Evolutionary conservation across 768 basidiomycete species (phyloP).

Genomic region (Suillus paluster): DNA sequence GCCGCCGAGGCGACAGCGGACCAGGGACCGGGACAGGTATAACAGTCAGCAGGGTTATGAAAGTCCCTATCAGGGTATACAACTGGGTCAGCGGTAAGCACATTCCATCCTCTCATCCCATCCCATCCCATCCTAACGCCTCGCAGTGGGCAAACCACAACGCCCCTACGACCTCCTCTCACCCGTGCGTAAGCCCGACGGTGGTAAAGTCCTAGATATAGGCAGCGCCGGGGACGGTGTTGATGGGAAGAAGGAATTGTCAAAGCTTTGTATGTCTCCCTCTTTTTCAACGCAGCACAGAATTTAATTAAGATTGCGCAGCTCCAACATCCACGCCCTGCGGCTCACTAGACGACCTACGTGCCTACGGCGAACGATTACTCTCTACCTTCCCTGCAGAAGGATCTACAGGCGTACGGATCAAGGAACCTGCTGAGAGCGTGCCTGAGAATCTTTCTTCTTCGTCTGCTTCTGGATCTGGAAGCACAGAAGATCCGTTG

Average conservation of each 20-base stretch:
- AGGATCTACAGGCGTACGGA: slow-evolving; percentile 25
- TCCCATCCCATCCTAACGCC: no score
- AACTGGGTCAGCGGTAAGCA: slow-evolving; percentile 79
- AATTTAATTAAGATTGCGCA: slow-evolving; percentile 8
- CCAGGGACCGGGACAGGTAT: slow-evolving; percentile 43
- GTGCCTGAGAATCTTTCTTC: slow-evolving; percentile 21
- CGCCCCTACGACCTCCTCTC: slow-evolving; percentile 83
- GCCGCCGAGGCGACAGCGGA: slow-evolving; percentile 55
- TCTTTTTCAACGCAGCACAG: not conserved
- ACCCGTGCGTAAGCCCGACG: slow-evolving; percentile 56
- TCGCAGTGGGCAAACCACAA: slow-evolving; percentile 54
- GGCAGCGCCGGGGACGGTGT: not conserved
- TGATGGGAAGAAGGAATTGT: not conserved
- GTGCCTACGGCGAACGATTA: slow-evolving; percentile 55
- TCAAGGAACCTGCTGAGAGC: slow-evolving; percentile 31
- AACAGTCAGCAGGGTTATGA: slow-evolving; percentile 78
- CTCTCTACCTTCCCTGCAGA: slow-evolving; percentile 50
- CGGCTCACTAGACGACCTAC: slow-evolving; percentile 50
- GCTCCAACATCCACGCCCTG: slow-evolving; percentile 8
- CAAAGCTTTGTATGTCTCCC: slow-evolving; percentile 21
- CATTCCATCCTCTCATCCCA: no score
- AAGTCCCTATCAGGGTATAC: slow-evolving; percentile 90
- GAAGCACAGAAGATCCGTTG: not conserved
- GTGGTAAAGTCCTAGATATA: not conserved
- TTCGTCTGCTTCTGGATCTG: not conserved